Conservation (phyloP, 2,329 filamentous ascomycete species). For the Alternaria hordeiaustralica region DNA sequence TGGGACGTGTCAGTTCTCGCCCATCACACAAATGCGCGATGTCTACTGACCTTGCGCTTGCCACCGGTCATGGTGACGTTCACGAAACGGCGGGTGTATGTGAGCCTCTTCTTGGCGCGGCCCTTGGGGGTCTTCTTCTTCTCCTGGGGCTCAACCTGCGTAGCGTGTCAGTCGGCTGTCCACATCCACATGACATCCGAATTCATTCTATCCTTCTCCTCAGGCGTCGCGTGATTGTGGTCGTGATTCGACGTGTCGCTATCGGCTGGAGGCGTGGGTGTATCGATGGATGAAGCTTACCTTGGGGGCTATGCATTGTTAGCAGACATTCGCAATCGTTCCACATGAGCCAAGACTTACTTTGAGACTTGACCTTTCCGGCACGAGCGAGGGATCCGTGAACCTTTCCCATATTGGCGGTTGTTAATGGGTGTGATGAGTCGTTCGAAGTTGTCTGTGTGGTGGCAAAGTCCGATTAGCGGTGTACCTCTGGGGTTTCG, state of each 20-base stretch:
- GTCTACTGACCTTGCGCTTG: slow-evolving; percentile 86
- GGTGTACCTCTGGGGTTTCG: slow-evolving; percentile 12
- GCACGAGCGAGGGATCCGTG: slow-evolving; percentile 94
- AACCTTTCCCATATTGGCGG: slow-evolving; percentile 85
- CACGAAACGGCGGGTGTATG: slow-evolving; percentile 97
- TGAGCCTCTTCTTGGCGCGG: slow-evolving; percentile 94
- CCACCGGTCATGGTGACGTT: slow-evolving; percentile 97
- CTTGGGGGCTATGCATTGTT: slow-evolving; percentile 32
- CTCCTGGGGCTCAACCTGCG: slow-evolving; percentile 85
- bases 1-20: slow-evolving; percentile 42
- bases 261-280: slow-evolving; percentile 1
- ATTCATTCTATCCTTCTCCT: neutral
- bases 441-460: slow-evolving; percentile 34
- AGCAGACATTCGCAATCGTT: slow-evolving; percentile 14
- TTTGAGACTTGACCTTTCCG: slow-evolving; percentile 87
- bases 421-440: slow-evolving; percentile 42
- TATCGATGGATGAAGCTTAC: slow-evolving; percentile 22
- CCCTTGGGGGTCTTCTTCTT: slow-evolving; percentile 98
- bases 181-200: neutral
- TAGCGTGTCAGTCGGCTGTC: slow-evolving; percentile 28
- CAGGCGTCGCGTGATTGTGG: neutral
- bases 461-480: slow-evolving; percentile 43
- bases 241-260: neutral
- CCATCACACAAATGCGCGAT: neutral
- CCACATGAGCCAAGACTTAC: slow-evolving; percentile 22